Percentiles rank a stretch among this genome's conserved stretches.
phyloP scores from a whole-genome alignment of 192 early-diverging fungal species.

The Coemansia sp. region DNA sequence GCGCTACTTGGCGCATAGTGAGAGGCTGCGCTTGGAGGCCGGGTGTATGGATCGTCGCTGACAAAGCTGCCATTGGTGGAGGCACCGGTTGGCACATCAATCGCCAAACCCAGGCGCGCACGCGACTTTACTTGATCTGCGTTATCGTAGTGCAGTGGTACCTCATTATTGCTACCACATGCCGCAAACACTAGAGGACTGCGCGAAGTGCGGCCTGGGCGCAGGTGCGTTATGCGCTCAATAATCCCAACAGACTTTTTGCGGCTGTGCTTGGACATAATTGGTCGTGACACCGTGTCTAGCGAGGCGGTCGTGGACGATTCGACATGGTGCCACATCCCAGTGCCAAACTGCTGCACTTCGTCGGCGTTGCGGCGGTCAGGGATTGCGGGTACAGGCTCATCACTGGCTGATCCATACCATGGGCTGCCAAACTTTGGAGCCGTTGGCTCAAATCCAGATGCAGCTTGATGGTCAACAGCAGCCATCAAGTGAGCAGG shows the following conservation, averaged over 20 bases:
- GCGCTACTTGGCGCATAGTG: constrained; percentile 27
- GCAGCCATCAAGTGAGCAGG: constrained; percentile 31
- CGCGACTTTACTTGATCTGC: constrained; percentile 48
- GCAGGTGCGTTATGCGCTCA: constrained; percentile 35
- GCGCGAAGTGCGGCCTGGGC: constrained; percentile 17
- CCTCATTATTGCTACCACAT: neutral
- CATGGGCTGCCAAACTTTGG: constrained; percentile 4
- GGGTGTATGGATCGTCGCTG: constrained; percentile 3
- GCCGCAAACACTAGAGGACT: neutral
- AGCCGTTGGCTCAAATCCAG: constrained; percentile 27
- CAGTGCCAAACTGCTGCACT: constrained; percentile 11
- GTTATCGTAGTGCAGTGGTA: constrained; percentile 8
- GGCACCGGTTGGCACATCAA: constrained; percentile 1
- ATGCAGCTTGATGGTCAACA: constrained; percentile 22
- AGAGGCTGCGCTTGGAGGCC: constrained; percentile 10
- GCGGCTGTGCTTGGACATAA: constrained; percentile 30
- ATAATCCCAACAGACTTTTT: constrained; percentile 52
- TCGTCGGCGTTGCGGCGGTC: constrained; percentile 14
- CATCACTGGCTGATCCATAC: neutral
- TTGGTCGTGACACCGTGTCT: constrained; percentile 7
- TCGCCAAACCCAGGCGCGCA: constrained; percentile 32
- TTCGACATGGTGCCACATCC: constrained; percentile 17
- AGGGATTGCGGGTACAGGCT: constrained; percentile 15
- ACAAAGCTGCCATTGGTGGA: neutral
- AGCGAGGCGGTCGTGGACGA: neutral